Percentiles rank a stretch among this genome's conserved stretches.
Conservation (phyloP, 257 asterid genomes). For the Catharanthus roseus region DNA sequence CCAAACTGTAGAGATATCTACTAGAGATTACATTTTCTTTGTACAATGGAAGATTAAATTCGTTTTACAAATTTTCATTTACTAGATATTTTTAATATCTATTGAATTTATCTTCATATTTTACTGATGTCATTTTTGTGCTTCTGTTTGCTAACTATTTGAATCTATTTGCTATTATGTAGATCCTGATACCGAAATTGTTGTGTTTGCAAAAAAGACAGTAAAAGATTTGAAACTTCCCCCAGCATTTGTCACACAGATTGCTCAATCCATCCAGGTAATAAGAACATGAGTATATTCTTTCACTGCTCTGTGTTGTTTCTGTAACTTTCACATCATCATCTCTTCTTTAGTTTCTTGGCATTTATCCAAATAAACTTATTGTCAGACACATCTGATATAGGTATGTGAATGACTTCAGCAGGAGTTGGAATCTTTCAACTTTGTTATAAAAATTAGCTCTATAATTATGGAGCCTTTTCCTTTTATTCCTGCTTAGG, state of each 20-base stretch:
- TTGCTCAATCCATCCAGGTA: constrained; percentile 94
- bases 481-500: background rate
- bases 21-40: too few relatives aligned
- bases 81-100: background rate
- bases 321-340: background rate
- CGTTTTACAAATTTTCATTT: background rate
- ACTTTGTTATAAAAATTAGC: too few relatives aligned
- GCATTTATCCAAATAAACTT: background rate
- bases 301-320: background rate
- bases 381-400: background rate
- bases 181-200: constrained; percentile 94
- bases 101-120: background rate
- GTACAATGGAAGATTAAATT: background rate
- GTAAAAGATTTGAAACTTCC: constrained; percentile 93
- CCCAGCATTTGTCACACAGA: constrained; percentile 84
- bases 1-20: too few relatives aligned
- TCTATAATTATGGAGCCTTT: background rate
- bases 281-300: background rate
- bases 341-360: background rate
- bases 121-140: background rate
- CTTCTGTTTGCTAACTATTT: constrained; percentile 8
- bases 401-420: background rate
- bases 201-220: constrained; percentile 81
- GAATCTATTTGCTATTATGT: constrained; percentile 2
- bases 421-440: background rate